phyloP scores from a whole-genome alignment of 2,329 filamentous ascomycete species.

The Fusarium decemcellulare region DNA sequence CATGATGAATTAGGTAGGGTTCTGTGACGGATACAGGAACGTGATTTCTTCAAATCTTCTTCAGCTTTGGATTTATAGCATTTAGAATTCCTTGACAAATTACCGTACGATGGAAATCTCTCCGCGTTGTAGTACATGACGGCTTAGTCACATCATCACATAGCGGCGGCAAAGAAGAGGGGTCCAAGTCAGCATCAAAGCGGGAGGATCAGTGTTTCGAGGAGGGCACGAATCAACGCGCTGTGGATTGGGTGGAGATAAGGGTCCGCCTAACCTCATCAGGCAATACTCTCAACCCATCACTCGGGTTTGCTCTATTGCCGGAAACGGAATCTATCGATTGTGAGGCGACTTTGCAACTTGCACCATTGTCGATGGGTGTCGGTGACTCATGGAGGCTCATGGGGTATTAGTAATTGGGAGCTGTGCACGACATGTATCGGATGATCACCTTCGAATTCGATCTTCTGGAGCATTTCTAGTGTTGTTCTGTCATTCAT shows the following conservation, averaged over 20 bases:
- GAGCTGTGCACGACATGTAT: no score
- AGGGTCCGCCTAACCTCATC: constrained; percentile 4
- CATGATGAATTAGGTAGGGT: constrained; percentile 3
- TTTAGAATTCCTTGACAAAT: not conserved
- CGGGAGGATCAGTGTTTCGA: not conserved
- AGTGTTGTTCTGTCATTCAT: no score
- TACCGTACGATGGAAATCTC: not conserved
- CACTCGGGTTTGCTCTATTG: not conserved
- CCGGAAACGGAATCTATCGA: no score
- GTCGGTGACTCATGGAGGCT: no score
- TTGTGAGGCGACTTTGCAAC: no score
- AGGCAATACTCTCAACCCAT: constrained; percentile 13
- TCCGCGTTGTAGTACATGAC: not conserved
- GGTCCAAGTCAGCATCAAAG: not conserved
- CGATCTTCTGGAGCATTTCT: no score
- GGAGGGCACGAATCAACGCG: constrained; percentile 9
- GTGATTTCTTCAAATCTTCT: not conserved
- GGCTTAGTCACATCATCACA: not conserved
- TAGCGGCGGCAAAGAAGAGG: not conserved
- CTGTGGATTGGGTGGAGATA: not conserved
- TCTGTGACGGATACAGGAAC: not conserved
- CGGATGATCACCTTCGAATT: no score
- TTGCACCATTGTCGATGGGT: no score
- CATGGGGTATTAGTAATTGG: no score
- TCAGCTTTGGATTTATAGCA: no score